Evolutionary conservation across 345 rosid species (phyloP).

Genomic region (Aethionema arabicum): DNA sequence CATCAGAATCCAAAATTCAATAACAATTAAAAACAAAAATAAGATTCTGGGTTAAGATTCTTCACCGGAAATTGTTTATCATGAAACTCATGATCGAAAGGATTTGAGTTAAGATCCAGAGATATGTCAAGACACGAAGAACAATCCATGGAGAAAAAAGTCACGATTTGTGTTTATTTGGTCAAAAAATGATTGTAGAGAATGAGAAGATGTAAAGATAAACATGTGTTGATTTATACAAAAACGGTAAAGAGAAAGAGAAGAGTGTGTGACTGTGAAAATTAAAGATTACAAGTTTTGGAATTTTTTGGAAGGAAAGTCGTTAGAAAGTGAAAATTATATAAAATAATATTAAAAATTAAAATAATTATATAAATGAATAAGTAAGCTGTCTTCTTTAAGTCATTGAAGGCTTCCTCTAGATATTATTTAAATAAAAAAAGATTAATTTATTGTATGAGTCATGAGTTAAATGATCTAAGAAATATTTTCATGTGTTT

Average conservation of each 20-base stretch:
- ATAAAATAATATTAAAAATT: too few relatives aligned
- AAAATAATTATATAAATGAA: constrained; percentile 1
- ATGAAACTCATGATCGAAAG: constrained; percentile 23
- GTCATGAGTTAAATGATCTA: too few relatives aligned
- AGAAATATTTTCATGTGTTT: too few relatives aligned
- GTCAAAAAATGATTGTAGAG: constrained; percentile 38
- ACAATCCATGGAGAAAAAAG: constrained; percentile 25
- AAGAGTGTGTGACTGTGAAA: constrained; percentile 6
- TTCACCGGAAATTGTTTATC: constrained; percentile 45
- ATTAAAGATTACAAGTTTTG: constrained; percentile 10
- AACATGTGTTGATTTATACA: constrained; percentile 25
- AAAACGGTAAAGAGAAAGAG: not conserved
- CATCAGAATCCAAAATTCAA: not conserved
- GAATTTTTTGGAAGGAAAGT: constrained; percentile 40
- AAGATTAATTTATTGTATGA: not conserved
- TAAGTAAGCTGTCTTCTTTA: constrained; percentile 25
- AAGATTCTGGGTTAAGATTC: not conserved
- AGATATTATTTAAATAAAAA: not conserved
- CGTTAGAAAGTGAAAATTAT: constrained; percentile 37
- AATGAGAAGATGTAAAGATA: constrained; percentile 24
- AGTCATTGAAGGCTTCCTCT: constrained; percentile 25
- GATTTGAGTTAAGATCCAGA: constrained; percentile 59
- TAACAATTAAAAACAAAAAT: not conserved
- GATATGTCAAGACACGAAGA: constrained; percentile 47
- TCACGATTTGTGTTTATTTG: constrained; percentile 25